Evolutionary conservation across 305 asterid species (phyloP).

Genomic region (Ajuga reptans): DNA sequence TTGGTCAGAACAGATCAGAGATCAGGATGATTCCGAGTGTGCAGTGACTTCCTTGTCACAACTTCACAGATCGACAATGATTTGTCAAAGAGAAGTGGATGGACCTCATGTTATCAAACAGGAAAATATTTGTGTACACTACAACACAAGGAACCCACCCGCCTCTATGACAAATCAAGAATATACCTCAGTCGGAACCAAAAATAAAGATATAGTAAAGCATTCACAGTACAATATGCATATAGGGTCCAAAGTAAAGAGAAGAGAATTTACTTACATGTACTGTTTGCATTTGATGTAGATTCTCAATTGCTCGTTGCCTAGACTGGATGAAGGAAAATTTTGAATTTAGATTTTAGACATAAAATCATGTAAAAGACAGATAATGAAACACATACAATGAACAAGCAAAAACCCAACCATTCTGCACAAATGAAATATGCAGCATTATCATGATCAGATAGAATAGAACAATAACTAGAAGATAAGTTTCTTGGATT

Average conservation of each 20-base stretch:
- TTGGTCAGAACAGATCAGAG: neutral
- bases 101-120: neutral
- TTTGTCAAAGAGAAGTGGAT: neutral
- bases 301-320: slow-evolving; percentile 85
- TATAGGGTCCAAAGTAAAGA: neutral
- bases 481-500: slow-evolving; percentile 14
- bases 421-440: neutral
- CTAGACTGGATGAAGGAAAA: slow-evolving; percentile 63
- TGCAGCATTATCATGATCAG: slow-evolving; percentile 5
- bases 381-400: neutral
- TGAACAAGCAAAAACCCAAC: slow-evolving; percentile 8
- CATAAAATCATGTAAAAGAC: slow-evolving; percentile 2
- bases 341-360: slow-evolving; percentile 17
- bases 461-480: slow-evolving; percentile 10
- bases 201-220: neutral
- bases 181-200: neutral
- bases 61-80: too few relatives aligned
- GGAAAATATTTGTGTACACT: neutral
- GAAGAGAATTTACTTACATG: slow-evolving; percentile 46
- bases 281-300: slow-evolving; percentile 84
- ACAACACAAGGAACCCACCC: neutral
- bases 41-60: too few relatives aligned
- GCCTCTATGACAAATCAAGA: neutral
- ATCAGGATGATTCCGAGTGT: too few relatives aligned
- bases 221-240: neutral